phyloP scores from a whole-genome alignment of 306 rosid species.

The Nissolia schottii region DNA sequence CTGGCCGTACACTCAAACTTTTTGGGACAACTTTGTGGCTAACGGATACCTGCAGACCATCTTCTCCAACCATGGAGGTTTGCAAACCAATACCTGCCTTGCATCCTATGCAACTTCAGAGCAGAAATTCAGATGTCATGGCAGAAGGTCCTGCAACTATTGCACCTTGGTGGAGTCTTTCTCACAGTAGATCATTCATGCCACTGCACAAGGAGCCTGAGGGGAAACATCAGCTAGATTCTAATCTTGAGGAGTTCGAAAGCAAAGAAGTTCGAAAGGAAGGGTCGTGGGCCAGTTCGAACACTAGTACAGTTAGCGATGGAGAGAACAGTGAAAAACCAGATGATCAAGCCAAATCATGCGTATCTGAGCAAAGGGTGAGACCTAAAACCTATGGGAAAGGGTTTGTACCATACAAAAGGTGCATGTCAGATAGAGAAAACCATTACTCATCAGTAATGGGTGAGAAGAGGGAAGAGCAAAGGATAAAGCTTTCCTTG shows the following conservation, averaged over 20 bases:
- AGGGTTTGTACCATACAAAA: constrained; percentile 81
- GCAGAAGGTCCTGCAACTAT: constrained; percentile 24
- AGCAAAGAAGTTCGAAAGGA: constrained; percentile 40
- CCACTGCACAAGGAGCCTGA: constrained; percentile 20
- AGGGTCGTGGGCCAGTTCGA: constrained; percentile 47
- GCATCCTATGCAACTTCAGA: constrained; percentile 29
- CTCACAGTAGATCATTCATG: constrained; percentile 22
- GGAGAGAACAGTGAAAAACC: constrained; percentile 33
- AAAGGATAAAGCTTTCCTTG: constrained; percentile 48
- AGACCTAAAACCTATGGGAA: constrained; percentile 27
- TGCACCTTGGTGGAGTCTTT: constrained; percentile 36
- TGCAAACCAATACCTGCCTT: constrained; percentile 26
- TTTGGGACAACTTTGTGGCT: constrained; percentile 65
- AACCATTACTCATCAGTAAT: constrained; percentile 8
- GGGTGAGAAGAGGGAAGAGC: constrained; percentile 40
- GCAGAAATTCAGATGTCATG: constrained; percentile 26
- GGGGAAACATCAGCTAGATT: constrained; percentile 18
- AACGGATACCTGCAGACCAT: constrained; percentile 33
- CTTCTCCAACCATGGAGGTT: constrained; percentile 19
- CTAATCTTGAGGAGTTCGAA: constrained; percentile 27
- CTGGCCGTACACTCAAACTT: constrained; percentile 54
- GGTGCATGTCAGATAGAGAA: constrained; percentile 48
- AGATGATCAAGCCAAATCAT: constrained; percentile 22
- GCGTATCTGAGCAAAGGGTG: constrained; percentile 17
- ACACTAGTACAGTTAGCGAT: constrained; percentile 35